These are phyloP conservation scores for Aspergillus thermomutatus DNA, from an alignment of 2,329 filamentous ascomycete genomes.

Conservation along the genomic window DNA sequence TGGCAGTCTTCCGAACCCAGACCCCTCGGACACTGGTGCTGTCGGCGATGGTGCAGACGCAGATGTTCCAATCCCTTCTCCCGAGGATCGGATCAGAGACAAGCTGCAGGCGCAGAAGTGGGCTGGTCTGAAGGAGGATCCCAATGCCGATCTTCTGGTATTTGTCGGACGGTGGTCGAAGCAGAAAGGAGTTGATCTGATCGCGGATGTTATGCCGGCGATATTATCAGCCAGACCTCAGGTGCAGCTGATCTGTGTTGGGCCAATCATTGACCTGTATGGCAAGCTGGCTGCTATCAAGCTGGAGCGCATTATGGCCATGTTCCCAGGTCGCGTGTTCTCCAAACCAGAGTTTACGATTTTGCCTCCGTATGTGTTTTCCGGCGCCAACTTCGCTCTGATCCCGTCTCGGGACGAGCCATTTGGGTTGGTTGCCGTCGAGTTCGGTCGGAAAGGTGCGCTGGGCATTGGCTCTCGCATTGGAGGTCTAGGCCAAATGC, in stretches of 20 bases:
- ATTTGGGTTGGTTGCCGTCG: conserved; percentile 66
- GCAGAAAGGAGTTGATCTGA: conserved; percentile 67
- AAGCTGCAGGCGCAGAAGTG: conserved; percentile 64
- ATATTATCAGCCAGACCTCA: conserved; percentile 59
- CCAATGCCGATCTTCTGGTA: conserved; percentile 62
- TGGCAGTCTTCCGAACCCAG: conserved; percentile 62
- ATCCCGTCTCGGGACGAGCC: conserved; percentile 68
- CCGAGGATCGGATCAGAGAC: conserved; percentile 51
- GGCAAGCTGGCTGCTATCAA: conserved; percentile 66
- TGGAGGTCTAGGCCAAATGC: conserved; percentile 66
- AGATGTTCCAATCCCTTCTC: conserved; percentile 51
- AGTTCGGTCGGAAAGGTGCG: conserved; percentile 66
- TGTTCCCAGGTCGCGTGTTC: conserved; percentile 63
- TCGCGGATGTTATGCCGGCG: conserved; percentile 66
- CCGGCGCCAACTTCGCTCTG: conserved; percentile 65
- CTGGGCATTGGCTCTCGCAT: conserved; percentile 65
- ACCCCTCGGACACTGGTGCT: conserved; percentile 59
- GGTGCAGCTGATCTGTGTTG: conserved; percentile 61
- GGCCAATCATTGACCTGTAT: conserved; percentile 65
- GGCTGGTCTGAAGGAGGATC: conserved; percentile 61
- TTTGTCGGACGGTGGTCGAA: conserved; percentile 68
- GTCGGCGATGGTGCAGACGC: conserved; percentile 49
- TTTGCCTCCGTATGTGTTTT: conserved; percentile 65
- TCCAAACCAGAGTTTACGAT: conserved; percentile 67
- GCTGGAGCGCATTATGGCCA: conserved; percentile 61